These are phyloP conservation scores for Coccomyxa subellipsoidea DNA, from an alignment of 163 green algal genomes.

Conservation along the genomic window DNA sequence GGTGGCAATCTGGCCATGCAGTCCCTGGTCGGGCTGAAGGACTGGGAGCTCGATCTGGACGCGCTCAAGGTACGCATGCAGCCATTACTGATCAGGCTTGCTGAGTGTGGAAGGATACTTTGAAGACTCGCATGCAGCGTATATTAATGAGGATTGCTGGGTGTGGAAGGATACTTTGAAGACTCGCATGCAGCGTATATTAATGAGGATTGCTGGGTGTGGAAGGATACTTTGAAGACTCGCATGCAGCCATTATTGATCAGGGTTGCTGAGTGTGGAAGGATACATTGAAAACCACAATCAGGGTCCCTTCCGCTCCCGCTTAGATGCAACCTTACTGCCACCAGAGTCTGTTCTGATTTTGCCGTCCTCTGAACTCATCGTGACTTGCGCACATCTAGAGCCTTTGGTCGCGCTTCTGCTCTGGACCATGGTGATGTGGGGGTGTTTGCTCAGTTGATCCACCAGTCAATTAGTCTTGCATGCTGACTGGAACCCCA, in stretches of 20 bases:
- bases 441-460: neutral
- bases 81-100: neutral
- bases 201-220: no score
- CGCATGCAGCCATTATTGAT: neutral
- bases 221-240: neutral
- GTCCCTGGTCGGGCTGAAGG: neutral
- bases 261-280: neutral
- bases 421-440: neutral
- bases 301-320: no score
- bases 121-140: no score
- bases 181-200: neutral
- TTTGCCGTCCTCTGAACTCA: no score
- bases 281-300: neutral
- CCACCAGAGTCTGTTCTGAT: no score
- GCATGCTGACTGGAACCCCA: no score
- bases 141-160: no score
- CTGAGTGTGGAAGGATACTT: neutral
- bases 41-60: conserved; percentile 5
- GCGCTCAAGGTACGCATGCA: neutral
- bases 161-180: no score
- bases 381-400: no score
- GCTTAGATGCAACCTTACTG: no score
- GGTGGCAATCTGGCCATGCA: neutral
- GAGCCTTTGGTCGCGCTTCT: neutral
- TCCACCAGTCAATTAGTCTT: no score